Evolutionary conservation across 2,329 filamentous ascomycete genomes (phyloP).

Genomic region (Fusarium pseudocircinatum): DNA sequence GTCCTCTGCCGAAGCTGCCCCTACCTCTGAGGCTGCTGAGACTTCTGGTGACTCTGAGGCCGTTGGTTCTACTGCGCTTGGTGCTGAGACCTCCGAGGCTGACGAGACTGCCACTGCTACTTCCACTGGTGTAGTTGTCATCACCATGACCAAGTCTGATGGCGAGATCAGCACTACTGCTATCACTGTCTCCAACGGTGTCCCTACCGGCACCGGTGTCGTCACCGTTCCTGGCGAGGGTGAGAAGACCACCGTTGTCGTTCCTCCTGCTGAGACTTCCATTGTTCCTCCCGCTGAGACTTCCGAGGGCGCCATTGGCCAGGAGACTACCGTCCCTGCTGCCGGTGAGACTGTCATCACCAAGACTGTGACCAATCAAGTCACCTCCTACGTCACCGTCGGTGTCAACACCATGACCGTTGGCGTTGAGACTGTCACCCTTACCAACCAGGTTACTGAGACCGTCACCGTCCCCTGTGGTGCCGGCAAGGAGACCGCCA

Average conservation of each 20-base stretch:
- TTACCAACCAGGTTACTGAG: constrained; percentile 29
- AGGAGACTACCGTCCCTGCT: constrained; percentile 7
- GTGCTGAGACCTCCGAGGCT: constrained; percentile 9
- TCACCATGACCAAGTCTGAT: constrained; percentile 32
- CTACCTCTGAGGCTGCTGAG: background rate
- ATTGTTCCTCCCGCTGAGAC: constrained; percentile 1
- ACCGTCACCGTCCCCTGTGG: constrained; percentile 19
- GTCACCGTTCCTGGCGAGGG: constrained; percentile 14
- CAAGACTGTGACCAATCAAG: constrained; percentile 28
- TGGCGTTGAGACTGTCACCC: constrained; percentile 29
- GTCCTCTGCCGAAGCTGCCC: background rate
- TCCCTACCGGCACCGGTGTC: constrained; percentile 20
- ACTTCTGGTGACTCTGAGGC: constrained; percentile 2
- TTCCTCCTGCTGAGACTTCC: background rate
- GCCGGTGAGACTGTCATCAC: constrained; percentile 30
- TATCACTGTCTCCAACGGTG: constrained; percentile 19
- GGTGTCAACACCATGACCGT: constrained; percentile 16
- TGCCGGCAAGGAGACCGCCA: constrained; percentile 12
- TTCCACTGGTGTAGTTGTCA: constrained; percentile 11
- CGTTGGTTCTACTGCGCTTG: constrained; percentile 4
- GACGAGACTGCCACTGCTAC: constrained; percentile 7
- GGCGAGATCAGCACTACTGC: constrained; percentile 29
- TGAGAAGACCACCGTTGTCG: constrained; percentile 8
- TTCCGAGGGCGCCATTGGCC: constrained; percentile 8
- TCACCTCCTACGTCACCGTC: constrained; percentile 26